These are phyloP conservation scores for Penicillium sp. DNA, from an alignment of 2,329 filamentous ascomycete species.

Conservation along the genomic window DNA sequence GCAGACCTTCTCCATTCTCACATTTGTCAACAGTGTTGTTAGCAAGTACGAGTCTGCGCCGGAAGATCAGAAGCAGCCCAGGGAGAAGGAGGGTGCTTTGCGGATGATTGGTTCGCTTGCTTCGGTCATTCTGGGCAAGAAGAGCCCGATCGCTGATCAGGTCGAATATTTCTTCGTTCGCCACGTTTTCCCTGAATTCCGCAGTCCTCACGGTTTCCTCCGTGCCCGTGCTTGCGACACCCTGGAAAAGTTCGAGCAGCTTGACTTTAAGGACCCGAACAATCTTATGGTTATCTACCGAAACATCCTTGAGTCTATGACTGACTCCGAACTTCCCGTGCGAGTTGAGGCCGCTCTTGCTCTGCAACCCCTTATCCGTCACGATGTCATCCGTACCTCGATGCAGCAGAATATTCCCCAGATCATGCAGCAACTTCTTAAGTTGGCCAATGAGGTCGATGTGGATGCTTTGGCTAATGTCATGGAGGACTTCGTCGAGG, in stretches of 20 bases:
- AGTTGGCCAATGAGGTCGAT: slow-evolving; percentile 95
- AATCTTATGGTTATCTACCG: slow-evolving; percentile 96
- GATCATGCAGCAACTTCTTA: slow-evolving; percentile 98
- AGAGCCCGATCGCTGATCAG: slow-evolving; percentile 95
- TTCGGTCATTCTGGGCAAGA: slow-evolving; percentile 92
- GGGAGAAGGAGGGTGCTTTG: slow-evolving; percentile 93
- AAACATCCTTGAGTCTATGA: slow-evolving; percentile 96
- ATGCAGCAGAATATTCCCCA: slow-evolving; percentile 99
- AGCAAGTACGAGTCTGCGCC: slow-evolving; percentile 84
- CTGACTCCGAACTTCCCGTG: slow-evolving; percentile 87
- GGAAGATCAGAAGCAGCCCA: slow-evolving; percentile 85
- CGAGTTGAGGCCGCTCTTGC: slow-evolving; percentile 91
- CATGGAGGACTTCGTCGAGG: slow-evolving; percentile 99
- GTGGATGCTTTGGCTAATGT: slow-evolving; percentile 96
- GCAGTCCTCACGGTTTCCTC: slow-evolving; percentile 85
- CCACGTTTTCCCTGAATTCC: slow-evolving; percentile 97
- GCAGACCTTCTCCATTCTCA: slow-evolving; percentile 90
- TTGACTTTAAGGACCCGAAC: slow-evolving; percentile 94
- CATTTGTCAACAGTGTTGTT: slow-evolving; percentile 92
- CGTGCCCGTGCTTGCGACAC: slow-evolving; percentile 95
- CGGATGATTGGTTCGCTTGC: slow-evolving; percentile 96
- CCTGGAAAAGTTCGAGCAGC: slow-evolving; percentile 94
- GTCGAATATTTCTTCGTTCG: slow-evolving; percentile 98
- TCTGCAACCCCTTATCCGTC: slow-evolving; percentile 90
- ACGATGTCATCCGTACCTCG: slow-evolving; percentile 87